Evolutionary conservation across 345 rosid genomes (phyloP).

Genomic region (Lumnitzera littorea): DNA sequence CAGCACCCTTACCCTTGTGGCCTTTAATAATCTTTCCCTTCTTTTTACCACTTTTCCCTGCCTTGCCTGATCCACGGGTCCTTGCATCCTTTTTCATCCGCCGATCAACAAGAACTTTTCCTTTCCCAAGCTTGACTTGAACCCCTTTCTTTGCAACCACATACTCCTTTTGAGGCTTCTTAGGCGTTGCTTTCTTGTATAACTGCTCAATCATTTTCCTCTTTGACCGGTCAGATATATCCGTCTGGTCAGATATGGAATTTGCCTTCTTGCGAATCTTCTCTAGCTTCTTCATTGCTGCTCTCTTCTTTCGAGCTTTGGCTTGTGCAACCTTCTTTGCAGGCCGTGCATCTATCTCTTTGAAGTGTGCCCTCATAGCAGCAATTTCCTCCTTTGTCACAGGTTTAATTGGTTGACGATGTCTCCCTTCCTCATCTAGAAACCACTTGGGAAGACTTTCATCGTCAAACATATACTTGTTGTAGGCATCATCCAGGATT

Average conservation of each 20-base stretch:
- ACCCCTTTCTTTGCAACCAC: conserved; percentile 96
- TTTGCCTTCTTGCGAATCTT: conserved; percentile 92
- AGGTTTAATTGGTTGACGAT: conserved; percentile 66
- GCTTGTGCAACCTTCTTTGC: conserved; percentile 97
- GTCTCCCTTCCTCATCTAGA: conserved; percentile 80
- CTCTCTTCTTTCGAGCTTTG: conserved; percentile 81
- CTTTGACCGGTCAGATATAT: conserved; percentile 73
- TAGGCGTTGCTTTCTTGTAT: conserved; percentile 72
- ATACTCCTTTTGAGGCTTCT: conserved; percentile 62
- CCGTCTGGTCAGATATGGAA: conserved; percentile 62
- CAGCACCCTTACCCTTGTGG: conserved; percentile 33
- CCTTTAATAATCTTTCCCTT: conserved; percentile 43
- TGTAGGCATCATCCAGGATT: conserved; percentile 78
- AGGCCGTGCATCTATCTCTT: conserved; percentile 83
- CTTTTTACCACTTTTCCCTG: conserved; percentile 44
- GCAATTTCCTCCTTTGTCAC: conserved; percentile 76
- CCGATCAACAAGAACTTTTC: conserved; percentile 75
- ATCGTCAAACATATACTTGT: conserved; percentile 71
- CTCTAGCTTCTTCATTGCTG: conserved; percentile 64
- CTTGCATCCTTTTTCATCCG: conserved; percentile 83
- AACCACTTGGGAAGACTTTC: conserved; percentile 79
- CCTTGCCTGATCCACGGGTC: conserved; percentile 41
- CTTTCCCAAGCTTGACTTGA: conserved; percentile 67
- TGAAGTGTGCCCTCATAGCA: conserved; percentile 88
- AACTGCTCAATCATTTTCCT: conserved; percentile 73